These are phyloP conservation scores for Massariosphaeria phaeospora DNA, from an alignment of 495 filamentous ascomycete genomes.

Conservation along the genomic window DNA sequence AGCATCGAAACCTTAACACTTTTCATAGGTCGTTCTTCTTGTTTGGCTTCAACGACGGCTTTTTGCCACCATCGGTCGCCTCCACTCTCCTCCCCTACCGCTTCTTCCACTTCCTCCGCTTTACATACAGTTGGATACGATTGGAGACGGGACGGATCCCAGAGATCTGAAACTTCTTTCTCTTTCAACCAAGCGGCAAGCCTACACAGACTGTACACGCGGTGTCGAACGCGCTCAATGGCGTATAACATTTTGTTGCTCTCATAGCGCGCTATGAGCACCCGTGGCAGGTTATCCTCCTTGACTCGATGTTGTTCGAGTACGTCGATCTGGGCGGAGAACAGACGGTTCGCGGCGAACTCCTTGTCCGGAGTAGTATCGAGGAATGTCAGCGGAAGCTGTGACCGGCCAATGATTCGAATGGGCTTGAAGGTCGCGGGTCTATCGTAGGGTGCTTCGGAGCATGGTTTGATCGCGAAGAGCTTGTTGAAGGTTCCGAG, in stretches of 20 bases:
- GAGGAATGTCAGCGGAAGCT: slow-evolving; percentile 39
- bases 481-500: slow-evolving; percentile 14
- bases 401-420: slow-evolving; percentile 32
- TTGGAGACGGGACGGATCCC: slow-evolving; percentile 22
- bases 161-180: slow-evolving; percentile 35
- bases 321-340: slow-evolving; percentile 34
- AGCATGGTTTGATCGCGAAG: slow-evolving; percentile 28
- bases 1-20: slow-evolving; percentile 27
- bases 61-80: slow-evolving; percentile 34
- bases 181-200: slow-evolving; percentile 61
- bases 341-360: slow-evolving; percentile 30
- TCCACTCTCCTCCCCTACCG: not conserved
- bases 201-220: slow-evolving; percentile 67
- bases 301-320: slow-evolving; percentile 30
- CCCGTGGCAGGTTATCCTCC: slow-evolving; percentile 19
- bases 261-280: slow-evolving; percentile 64
- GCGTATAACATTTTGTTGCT: slow-evolving; percentile 58
- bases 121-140: not conserved
- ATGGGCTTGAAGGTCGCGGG: slow-evolving; percentile 31
- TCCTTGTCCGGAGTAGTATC: slow-evolving; percentile 23
- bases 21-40: slow-evolving; percentile 12
- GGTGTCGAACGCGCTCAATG: slow-evolving; percentile 62
- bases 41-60: slow-evolving; percentile 9
- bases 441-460: slow-evolving; percentile 21
- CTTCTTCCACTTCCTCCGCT: not conserved